These are phyloP conservation scores for button mushroom (Agaricus bisporus) DNA, from an alignment of 768 basidiomycete species.

Conservation along the genomic window DNA sequence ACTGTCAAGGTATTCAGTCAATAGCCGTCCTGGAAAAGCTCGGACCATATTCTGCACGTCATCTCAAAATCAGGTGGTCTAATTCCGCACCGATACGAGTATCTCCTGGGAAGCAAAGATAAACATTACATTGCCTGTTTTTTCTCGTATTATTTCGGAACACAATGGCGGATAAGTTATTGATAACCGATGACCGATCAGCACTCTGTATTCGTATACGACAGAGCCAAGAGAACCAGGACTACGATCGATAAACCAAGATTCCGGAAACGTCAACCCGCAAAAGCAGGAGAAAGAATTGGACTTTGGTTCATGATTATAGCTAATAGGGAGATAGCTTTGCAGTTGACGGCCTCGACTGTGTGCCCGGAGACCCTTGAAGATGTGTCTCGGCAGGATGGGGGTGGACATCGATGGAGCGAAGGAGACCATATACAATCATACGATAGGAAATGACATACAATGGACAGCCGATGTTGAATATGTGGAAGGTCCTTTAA, in stretches of 20 bases:
- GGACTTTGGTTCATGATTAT: too few species aligned
- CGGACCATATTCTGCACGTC: too few species aligned
- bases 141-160: constrained; percentile 92
- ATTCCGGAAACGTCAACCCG: too few species aligned
- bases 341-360: too few species aligned
- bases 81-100: constrained; percentile 89
- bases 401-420: neutral
- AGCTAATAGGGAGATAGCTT: too few species aligned
- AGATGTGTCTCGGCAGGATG: too few species aligned
- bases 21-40: too few species aligned
- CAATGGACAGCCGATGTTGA: neutral
- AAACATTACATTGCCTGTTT: constrained; percentile 93
- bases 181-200: constrained; percentile 77
- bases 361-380: too few species aligned
- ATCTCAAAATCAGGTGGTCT: constrained; percentile 85
- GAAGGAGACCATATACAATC: neutral
- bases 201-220: constrained; percentile 98
- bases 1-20: constrained; percentile 26
- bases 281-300: too few species aligned
- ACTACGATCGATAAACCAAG: too few species aligned
- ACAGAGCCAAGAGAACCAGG: too few species aligned
- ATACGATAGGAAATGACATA: neutral
- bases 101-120: constrained; percentile 88
- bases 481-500: too few species aligned
- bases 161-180: constrained; percentile 96